Percentiles rank a stretch among this genome's conserved stretches.
These are phyloP conservation scores for Ganoderma lingzhi DNA, from an alignment of 1,284 basidiomycete genomes.

Conservation along the genomic window DNA sequence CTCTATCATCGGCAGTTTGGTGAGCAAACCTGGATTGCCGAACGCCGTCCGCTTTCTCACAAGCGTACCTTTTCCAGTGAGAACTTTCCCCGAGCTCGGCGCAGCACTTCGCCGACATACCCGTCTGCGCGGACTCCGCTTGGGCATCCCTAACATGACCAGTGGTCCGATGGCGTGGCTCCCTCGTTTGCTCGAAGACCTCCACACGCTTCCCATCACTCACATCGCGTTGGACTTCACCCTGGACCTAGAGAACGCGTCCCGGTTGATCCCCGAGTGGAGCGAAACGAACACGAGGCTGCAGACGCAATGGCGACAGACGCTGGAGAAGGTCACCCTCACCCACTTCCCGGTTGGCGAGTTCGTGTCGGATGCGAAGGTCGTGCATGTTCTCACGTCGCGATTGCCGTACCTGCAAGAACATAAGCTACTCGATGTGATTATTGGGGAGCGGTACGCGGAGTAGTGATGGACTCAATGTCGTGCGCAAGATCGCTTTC, in stretches of 20 bases:
- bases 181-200: slow-evolving; percentile 9
- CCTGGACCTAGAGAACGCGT: slow-evolving; percentile 9
- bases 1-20: background rate
- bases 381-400: background rate
- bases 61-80: background rate
- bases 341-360: slow-evolving; percentile 15
- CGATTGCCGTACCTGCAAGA: slow-evolving; percentile 2
- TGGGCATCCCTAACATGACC: slow-evolving; percentile 8
- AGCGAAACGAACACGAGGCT: slow-evolving; percentile 8
- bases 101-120: background rate
- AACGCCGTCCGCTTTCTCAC: background rate
- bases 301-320: slow-evolving; percentile 5
- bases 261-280: background rate
- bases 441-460: slow-evolving; percentile 13
- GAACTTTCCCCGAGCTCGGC: background rate
- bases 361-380: slow-evolving; percentile 13
- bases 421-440: slow-evolving; percentile 2
- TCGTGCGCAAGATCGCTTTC: background rate
- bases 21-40: background rate
- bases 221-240: slow-evolving; percentile 18
- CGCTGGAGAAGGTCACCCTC: slow-evolving; percentile 15
- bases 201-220: slow-evolving; percentile 1
- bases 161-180: slow-evolving; percentile 14
- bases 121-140: slow-evolving; percentile 3
- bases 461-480: background rate